Conservation (phyloP, 2,329 filamentous ascomycete genomes). For the Botrytis tulipae region DNA sequence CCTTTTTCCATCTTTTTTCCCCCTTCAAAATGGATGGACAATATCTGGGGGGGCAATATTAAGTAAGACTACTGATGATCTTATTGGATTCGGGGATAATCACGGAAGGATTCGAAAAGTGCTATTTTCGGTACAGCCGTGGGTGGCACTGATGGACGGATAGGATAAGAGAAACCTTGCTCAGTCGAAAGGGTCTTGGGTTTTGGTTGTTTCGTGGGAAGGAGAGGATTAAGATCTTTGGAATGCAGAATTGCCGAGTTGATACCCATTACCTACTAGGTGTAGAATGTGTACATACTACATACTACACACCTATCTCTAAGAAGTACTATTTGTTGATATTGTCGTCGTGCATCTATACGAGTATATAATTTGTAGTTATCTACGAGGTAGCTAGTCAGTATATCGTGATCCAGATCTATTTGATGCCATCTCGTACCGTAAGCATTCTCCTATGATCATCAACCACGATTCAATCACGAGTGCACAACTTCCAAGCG, state of each 20-base stretch:
- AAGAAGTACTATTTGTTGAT: neutral
- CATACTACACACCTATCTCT: too few species aligned
- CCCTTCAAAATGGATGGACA: neutral
- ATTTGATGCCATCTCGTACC: neutral
- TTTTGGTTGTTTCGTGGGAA: neutral
- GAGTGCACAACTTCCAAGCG: neutral
- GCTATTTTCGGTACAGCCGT: neutral
- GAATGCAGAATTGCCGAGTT: neutral
- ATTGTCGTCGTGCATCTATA: neutral
- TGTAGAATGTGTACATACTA: neutral
- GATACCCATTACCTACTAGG: neutral
- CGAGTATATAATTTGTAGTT: neutral
- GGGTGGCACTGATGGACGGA: constrained; percentile 3
- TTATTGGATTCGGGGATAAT: neutral
- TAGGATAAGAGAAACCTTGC: neutral
- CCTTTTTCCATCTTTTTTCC: neutral
- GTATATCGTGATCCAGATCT: neutral
- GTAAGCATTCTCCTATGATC: neutral
- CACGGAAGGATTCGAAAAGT: neutral
- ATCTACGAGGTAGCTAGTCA: neutral
- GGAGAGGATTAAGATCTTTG: neutral
- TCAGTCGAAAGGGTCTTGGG: neutral
- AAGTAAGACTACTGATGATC: neutral
- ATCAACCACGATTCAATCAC: neutral
- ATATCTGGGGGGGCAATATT: neutral